Evolutionary conservation across 306 rosid species (phyloP).

Genomic region (Vigna reflexopilosa): DNA sequence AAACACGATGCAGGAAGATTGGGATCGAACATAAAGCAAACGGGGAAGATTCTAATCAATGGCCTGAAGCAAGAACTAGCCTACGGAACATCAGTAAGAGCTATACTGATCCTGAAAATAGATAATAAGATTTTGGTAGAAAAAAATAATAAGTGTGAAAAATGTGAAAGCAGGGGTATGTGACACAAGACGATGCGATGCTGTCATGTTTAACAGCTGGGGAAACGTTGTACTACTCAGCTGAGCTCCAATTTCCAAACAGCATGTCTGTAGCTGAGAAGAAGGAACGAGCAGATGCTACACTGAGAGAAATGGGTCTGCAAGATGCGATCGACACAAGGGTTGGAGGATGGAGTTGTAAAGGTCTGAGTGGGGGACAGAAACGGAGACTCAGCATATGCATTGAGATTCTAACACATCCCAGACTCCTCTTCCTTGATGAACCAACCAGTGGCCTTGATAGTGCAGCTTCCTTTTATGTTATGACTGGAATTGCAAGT

Average conservation of each 20-base stretch:
- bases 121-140: neutral
- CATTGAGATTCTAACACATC: constrained; percentile 61
- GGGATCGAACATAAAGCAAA: neutral
- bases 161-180: constrained; percentile 50
- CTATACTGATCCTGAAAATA: neutral
- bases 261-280: constrained; percentile 55
- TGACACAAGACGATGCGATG: constrained; percentile 62
- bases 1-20: constrained; percentile 1
- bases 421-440: constrained; percentile 65
- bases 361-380: constrained; percentile 64
- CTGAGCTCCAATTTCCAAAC: constrained; percentile 58
- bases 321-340: constrained; percentile 57
- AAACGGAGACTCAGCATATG: constrained; percentile 69
- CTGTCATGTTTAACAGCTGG: constrained; percentile 54
- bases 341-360: constrained; percentile 57
- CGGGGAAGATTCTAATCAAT: neutral
- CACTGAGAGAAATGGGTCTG: constrained; percentile 62
- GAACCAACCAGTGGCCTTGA: constrained; percentile 77
- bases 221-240: constrained; percentile 56
- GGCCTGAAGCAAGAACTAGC: neutral
- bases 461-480: constrained; percentile 67
- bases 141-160: neutral
- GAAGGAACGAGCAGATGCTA: constrained; percentile 57
- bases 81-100: neutral
- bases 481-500: constrained; percentile 51